phyloP scores from a whole-genome alignment of 164 flowering plant species.

The Platanus orientalis region DNA sequence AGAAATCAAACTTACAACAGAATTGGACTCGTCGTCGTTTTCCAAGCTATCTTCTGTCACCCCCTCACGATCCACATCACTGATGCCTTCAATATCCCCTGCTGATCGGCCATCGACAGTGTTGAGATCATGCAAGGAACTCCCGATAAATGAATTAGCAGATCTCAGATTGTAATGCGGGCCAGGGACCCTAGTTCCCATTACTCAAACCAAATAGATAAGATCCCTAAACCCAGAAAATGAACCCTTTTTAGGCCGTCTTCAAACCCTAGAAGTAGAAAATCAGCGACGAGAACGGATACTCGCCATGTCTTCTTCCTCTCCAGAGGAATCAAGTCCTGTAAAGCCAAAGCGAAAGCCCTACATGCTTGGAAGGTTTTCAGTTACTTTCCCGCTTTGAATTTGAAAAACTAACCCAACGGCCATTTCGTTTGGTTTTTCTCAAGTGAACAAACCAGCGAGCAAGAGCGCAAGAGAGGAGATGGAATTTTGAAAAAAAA shows the following conservation, averaged over 20 bases:
- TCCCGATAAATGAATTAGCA: conserved; percentile 49
- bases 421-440: conserved; percentile 6
- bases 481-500: too few species aligned
- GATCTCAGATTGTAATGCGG: conserved; percentile 59
- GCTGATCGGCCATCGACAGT: conserved; percentile 48
- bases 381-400: neutral
- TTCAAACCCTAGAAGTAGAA: conserved; percentile 5
- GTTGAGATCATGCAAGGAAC: conserved; percentile 67
- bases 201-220: conserved; percentile 20
- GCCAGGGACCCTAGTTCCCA: conserved; percentile 59
- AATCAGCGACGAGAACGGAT: neutral
- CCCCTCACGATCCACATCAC: conserved; percentile 44
- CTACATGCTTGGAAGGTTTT: neutral
- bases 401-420: conserved; percentile 5
- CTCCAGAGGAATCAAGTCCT: neutral
- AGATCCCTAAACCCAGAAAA: conserved; percentile 10
- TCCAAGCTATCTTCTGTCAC: conserved; percentile 50
- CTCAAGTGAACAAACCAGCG: conserved; percentile 1
- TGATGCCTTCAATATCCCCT: conserved; percentile 33
- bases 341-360: conserved; percentile 6
- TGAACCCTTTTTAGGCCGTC: neutral
- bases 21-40: conserved; percentile 46
- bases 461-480: too few species aligned
- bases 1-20: conserved; percentile 50
- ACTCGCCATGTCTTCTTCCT: conserved; percentile 13